Percentiles rank a stretch among this genome's conserved stretches.
Conservation (phyloP, 345 rosid species). For the Dimocarpus longan region DNA sequence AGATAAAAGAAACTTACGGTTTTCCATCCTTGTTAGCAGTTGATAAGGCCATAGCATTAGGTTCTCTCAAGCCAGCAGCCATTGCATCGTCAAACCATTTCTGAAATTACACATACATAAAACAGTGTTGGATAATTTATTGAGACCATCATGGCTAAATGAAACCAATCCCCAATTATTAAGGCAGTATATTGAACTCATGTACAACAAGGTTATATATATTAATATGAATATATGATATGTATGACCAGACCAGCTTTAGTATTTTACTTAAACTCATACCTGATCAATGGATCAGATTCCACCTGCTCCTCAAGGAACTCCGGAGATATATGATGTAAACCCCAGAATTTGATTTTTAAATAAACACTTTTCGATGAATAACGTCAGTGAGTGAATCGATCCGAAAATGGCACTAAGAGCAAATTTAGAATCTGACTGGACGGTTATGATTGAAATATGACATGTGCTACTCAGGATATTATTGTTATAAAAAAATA, state of each 20-base stretch:
- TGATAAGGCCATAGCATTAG: slow-evolving; percentile 92
- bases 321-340: slow-evolving; percentile 85
- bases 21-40: slow-evolving; percentile 72
- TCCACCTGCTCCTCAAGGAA: slow-evolving; percentile 75
- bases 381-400: too few relatives aligned
- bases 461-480: too few relatives aligned
- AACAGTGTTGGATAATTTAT: not conserved
- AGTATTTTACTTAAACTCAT: slow-evolving; percentile 16
- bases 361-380: too few relatives aligned
- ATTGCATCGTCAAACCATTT: slow-evolving; percentile 93
- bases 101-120: slow-evolving; percentile 53
- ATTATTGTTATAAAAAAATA: too few relatives aligned
- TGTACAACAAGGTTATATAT: slow-evolving; percentile 7
- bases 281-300: slow-evolving; percentile 77
- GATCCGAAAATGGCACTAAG: too few relatives aligned
- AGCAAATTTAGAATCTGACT: too few relatives aligned
- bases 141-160: not conserved
- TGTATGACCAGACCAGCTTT: not conserved
- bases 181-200: not conserved
- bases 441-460: too few relatives aligned
- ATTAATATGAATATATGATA: not conserved
- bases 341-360: too few relatives aligned
- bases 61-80: slow-evolving; percentile 72
- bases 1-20: slow-evolving; percentile 52
- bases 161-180: not conserved